These are phyloP conservation scores for Aspergillus persii DNA, from an alignment of 2,329 filamentous ascomycete genomes.

Conservation along the genomic window DNA sequence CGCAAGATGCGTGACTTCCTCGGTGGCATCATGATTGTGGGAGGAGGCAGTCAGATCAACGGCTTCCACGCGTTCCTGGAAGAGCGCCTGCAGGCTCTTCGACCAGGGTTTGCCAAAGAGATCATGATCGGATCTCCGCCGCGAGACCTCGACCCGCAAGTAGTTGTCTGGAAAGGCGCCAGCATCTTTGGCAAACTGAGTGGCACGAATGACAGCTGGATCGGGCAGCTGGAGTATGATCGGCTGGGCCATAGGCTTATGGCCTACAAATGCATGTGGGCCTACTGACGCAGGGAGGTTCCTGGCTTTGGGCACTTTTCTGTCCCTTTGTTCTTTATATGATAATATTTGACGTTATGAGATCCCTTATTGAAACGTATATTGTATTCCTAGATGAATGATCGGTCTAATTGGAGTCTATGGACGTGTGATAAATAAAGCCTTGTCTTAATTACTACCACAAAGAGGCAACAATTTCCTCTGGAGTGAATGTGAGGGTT, in stretches of 20 bases:
- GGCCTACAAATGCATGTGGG: constrained; percentile 75
- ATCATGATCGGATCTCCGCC: constrained; percentile 70
- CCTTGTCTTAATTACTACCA: background rate
- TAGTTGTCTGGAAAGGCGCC: constrained; percentile 97
- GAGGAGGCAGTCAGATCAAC: constrained; percentile 77
- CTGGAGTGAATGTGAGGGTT: too few relatives aligned
- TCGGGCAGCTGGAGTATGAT: constrained; percentile 83
- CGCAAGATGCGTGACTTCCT: constrained; percentile 90
- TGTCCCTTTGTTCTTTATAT: constrained; percentile 6
- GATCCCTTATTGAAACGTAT: constrained; percentile 1
- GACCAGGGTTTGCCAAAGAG: constrained; percentile 62
- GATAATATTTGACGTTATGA: constrained; percentile 11
- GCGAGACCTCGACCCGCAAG: constrained; percentile 91
- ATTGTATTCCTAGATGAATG: constrained; percentile 4
- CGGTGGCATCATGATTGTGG: constrained; percentile 85
- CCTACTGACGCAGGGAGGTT: constrained; percentile 43
- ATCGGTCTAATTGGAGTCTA: background rate
- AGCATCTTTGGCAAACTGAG: constrained; percentile 91
- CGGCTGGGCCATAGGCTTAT: constrained; percentile 76
- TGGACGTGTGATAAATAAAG: background rate
- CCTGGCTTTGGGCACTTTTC: constrained; percentile 3
- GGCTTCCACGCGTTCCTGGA: constrained; percentile 81
- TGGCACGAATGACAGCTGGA: constrained; percentile 90
- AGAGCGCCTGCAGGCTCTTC: constrained; percentile 68
- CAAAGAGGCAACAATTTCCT: background rate